A percentile compares a stretch with the other conserved stretches of the same genome.
Evolutionary conservation across 164 flowering plant genomes (phyloP).

Genomic region (Sedum album): DNA sequence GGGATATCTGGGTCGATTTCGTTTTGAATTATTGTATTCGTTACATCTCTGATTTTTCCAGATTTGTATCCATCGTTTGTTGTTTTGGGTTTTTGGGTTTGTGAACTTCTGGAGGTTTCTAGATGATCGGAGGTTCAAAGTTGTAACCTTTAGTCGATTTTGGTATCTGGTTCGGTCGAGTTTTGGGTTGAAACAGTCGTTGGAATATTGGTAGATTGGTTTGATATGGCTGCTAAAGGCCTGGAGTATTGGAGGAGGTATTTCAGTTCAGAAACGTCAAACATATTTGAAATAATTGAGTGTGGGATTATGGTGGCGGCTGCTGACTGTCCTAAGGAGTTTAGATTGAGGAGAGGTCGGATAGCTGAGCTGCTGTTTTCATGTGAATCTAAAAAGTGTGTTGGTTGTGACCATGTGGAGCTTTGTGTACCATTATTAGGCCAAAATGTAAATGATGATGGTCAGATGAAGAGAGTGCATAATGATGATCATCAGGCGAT

Average conservation of each 20-base stretch:
- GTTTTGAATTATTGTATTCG: too few relatives aligned
- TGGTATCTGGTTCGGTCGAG: not conserved
- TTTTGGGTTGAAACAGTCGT: not conserved
- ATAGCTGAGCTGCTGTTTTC: constrained; percentile 57
- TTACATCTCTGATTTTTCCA: not conserved
- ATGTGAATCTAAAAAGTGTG: constrained; percentile 30
- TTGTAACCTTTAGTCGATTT: not conserved
- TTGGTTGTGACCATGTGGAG: constrained; percentile 38
- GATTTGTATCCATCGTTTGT: not conserved
- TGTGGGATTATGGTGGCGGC: constrained; percentile 58
- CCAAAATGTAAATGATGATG: not conserved
- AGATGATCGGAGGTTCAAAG: not conserved
- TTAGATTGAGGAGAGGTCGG: constrained; percentile 37
- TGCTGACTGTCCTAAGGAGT: constrained; percentile 50
- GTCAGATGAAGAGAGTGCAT: constrained; percentile 15
- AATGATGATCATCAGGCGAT: constrained; percentile 24
- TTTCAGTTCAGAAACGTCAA: constrained; percentile 32
- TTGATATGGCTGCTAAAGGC: not conserved
- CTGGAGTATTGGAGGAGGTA: constrained; percentile 45
- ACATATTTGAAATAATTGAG: constrained; percentile 52
- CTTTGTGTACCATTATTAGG: constrained; percentile 21
- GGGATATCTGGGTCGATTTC: not conserved
- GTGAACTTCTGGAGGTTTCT: not conserved
- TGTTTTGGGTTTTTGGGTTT: not conserved
- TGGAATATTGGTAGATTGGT: too few relatives aligned